Conservation (phyloP, 2,329 filamentous ascomycete species). For the Phialophora expanda region DNA sequence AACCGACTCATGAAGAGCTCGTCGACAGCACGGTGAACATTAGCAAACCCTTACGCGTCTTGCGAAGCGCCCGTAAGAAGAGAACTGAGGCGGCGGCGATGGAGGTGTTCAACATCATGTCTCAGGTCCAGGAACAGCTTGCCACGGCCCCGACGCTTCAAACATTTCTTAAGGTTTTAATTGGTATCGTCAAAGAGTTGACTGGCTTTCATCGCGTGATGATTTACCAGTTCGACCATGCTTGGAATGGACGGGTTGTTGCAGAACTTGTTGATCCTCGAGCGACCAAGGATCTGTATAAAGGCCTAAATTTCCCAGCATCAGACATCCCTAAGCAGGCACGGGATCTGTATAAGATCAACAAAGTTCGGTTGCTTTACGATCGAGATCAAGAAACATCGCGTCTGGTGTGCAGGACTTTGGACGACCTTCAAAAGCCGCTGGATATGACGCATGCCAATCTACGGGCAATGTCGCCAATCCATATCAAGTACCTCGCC, state of each 20-base stretch:
- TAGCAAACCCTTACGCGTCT: constrained; percentile 77
- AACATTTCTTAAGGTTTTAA: constrained; percentile 76
- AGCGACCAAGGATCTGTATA: constrained; percentile 81
- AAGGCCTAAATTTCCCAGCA: constrained; percentile 85
- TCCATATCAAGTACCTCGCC: constrained; percentile 82
- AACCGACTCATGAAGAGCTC: constrained; percentile 75
- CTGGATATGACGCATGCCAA: constrained; percentile 85
- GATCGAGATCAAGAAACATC: constrained; percentile 81
- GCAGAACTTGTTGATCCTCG: constrained; percentile 83
- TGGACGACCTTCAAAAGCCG: constrained; percentile 73
- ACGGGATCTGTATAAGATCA: constrained; percentile 85
- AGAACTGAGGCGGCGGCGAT: constrained; percentile 85
- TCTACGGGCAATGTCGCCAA: constrained; percentile 86
- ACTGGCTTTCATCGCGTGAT: constrained; percentile 92
- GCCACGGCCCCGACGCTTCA: constrained; percentile 73
- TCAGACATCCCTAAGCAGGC: constrained; percentile 85
- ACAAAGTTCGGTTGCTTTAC: constrained; percentile 86
- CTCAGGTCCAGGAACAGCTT: constrained; percentile 87
- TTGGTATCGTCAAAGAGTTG: constrained; percentile 85
- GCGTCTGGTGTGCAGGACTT: constrained; percentile 77
- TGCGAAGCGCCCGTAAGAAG: constrained; percentile 75
- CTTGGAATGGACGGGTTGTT: constrained; percentile 84
- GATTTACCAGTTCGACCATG: constrained; percentile 86
- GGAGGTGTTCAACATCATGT: constrained; percentile 91
- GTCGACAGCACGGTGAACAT: constrained; percentile 74